Evolutionary conservation across 352 stramenopile species (phyloP).

Genomic region (Achlya hypogyna): DNA sequence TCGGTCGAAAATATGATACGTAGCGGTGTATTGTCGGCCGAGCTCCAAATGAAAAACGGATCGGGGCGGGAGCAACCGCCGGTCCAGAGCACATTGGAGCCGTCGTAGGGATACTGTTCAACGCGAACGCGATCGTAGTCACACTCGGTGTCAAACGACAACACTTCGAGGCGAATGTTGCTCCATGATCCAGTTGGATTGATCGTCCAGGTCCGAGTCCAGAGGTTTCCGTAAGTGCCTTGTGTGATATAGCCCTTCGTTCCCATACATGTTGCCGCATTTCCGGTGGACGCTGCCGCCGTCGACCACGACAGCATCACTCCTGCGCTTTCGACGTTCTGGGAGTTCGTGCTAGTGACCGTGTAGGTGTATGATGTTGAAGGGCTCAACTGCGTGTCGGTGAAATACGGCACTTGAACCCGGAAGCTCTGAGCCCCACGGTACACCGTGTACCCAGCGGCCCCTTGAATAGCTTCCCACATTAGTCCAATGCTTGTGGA

Average conservation of each 20-base stretch:
- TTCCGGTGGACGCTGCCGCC: conserved; percentile 5
- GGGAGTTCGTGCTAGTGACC: conserved; percentile 6
- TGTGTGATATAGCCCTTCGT: conserved; percentile 30
- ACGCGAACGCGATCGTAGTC: conserved; percentile 54
- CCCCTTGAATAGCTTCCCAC: conserved; percentile 36
- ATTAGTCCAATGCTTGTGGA: conserved; percentile 26
- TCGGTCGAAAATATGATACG: conserved; percentile 38
- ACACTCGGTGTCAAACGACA: conserved; percentile 49
- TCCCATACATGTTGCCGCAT: conserved; percentile 25
- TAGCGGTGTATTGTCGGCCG: conserved; percentile 20
- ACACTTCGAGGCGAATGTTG: conserved; percentile 30
- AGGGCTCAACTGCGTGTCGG: not conserved
- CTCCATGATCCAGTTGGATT: conserved; percentile 21
- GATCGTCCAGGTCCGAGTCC: conserved; percentile 32
- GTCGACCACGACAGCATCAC: not conserved
- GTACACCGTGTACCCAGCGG: conserved; percentile 32
- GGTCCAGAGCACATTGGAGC: conserved; percentile 33
- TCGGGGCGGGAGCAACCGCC: conserved; percentile 38
- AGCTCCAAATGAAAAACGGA: conserved; percentile 34
- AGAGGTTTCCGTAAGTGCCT: conserved; percentile 30
- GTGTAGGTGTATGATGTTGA: conserved; percentile 1
- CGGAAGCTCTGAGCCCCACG: conserved; percentile 25
- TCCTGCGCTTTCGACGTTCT: conserved; percentile 1
- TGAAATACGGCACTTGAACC: conserved; percentile 16
- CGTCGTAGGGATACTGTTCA: conserved; percentile 21